These are phyloP conservation scores for Lepidium aucheri DNA, from an alignment of 345 rosid species.

Conservation along the genomic window DNA sequence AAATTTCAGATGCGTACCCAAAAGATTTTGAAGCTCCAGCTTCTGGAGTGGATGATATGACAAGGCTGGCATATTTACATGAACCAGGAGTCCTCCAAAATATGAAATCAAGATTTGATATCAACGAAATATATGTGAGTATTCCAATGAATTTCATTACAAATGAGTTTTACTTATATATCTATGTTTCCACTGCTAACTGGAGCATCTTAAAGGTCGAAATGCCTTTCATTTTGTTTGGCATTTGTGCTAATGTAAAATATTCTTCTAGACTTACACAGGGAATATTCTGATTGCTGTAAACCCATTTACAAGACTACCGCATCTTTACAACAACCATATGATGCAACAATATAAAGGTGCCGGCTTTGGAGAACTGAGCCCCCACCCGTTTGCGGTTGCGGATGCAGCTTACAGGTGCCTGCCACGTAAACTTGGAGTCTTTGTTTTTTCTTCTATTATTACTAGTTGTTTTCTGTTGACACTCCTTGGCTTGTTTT, in stretches of 20 bases:
- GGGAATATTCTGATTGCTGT: constrained; percentile 97
- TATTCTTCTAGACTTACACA: constrained; percentile 67
- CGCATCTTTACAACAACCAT: constrained; percentile 84
- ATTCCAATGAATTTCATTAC: background rate
- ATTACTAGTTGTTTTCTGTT: constrained; percentile 1
- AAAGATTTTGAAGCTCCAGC: constrained; percentile 85
- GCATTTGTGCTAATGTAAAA: background rate
- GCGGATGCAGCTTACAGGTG: constrained; percentile 98
- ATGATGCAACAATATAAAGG: constrained; percentile 99
- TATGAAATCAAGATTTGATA: constrained; percentile 87
- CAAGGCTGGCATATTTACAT: constrained; percentile 89
- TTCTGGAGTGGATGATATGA: constrained; percentile 98
- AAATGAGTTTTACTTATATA: background rate
- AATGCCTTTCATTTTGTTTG: background rate
- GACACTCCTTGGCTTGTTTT: constrained; percentile 11
- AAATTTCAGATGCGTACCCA: constrained; percentile 66
- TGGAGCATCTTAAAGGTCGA: background rate
- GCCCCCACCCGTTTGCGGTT: constrained; percentile 98
- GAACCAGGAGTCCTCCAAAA: constrained; percentile 97
- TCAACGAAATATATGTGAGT: constrained; percentile 92
- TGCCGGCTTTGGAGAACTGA: constrained; percentile 88
- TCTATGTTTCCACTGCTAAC: background rate
- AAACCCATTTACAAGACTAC: constrained; percentile 85
- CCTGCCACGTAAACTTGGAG: background rate
- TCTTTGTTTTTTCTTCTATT: background rate